Base-by-base conservation (phyloP, 2,329 filamentous ascomycete genomes). In the Scytalidium sp. region DNA sequence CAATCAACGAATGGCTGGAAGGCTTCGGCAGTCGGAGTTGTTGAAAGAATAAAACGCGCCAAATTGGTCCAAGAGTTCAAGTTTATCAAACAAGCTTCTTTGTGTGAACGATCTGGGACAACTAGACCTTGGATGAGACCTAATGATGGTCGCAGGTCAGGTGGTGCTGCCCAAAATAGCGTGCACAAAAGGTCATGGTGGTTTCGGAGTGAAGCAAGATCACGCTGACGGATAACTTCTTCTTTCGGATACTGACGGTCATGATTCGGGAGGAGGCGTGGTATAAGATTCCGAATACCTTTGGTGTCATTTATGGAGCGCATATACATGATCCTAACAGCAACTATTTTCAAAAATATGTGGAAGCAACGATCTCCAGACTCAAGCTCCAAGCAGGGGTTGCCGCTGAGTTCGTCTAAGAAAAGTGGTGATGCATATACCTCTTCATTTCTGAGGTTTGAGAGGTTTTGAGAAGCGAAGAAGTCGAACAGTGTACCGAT, bases 141-240 rank as follows among this genome's bases (percentile, higher is more conserved):
- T 1, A 78, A 66, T 5, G 70, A 70, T 3, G 80, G 81, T 7
- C 83, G 75, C 44, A 80, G 59, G 2, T 77, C 74, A 2, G 72
- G 61, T 8, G 83, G 83, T 2, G 80, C 74, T 5, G 78, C 80
- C 82, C 83, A 88, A 61, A 80, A 87, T 3, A 88, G 70, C 1
- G 82, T 84, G 55, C 79, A 83, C 3, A 88, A 70, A 40, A 88
- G 75, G 62, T 88, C 84, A 51, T 87, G 84, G 52, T 88, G 84
- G 52, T 88, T 88, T 50, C 83, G 72, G 41, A 88, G 67, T 4
- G 83, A 81, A 3, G 81, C 81, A 42, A 87, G 70, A 44, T 88
- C 83, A 32, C 76, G 75, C 56, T 83, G 73, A 50, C 78, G 74
- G 10, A 86, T 74, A 5, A 70, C 73, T 50, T 83, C 75, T 60